Conservation (phyloP, 1,139 yeast genomes). For the Nakaseomyces glabratus region DNA sequence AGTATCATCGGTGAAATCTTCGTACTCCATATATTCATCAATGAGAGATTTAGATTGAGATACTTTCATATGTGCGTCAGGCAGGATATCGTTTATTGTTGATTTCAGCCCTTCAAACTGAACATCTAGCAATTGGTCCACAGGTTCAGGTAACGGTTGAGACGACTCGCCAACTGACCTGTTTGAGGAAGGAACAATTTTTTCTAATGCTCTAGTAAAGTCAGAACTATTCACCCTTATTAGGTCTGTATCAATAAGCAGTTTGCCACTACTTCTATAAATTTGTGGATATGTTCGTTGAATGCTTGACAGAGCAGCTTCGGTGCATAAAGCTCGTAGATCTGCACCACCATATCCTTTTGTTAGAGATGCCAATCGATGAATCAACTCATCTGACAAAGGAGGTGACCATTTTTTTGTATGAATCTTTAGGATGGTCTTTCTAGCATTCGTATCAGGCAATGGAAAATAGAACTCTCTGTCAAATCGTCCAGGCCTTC, state of each 20-base stretch:
- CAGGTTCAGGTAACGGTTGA: conserved; percentile 67
- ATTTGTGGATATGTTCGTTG: conserved; percentile 93
- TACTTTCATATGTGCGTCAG: conserved; percentile 27
- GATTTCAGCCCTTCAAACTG: conserved; percentile 41
- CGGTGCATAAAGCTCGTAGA: conserved; percentile 86
- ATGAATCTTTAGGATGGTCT: conserved; percentile 70
- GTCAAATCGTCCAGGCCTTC: conserved; percentile 97
- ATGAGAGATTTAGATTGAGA: conserved; percentile 27
- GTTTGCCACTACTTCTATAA: conserved; percentile 65
- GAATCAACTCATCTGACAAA: conserved; percentile 46
- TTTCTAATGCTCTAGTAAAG: conserved; percentile 77
- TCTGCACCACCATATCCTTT: conserved; percentile 99
- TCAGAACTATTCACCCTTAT: conserved; percentile 78
- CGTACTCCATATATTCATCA: conserved; percentile 29
- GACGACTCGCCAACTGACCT: conserved; percentile 70
- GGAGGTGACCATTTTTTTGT: conserved; percentile 86
- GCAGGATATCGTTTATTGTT: conserved; percentile 53
- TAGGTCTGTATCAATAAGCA: conserved; percentile 59
- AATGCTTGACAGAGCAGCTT: conserved; percentile 85
- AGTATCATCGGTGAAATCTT: conserved; percentile 22
- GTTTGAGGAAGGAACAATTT: conserved; percentile 87
- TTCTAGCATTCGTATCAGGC: conserved; percentile 75
- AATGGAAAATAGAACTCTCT: conserved; percentile 93
- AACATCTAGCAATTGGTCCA: conserved; percentile 51
- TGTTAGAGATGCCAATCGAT: conserved; percentile 67